Percentiles rank a stretch among this genome's conserved stretches.
Evolutionary conservation across 192 early-diverging fungal genomes (phyloP).

Genomic region (Phlyctochytrium bullatum): DNA sequence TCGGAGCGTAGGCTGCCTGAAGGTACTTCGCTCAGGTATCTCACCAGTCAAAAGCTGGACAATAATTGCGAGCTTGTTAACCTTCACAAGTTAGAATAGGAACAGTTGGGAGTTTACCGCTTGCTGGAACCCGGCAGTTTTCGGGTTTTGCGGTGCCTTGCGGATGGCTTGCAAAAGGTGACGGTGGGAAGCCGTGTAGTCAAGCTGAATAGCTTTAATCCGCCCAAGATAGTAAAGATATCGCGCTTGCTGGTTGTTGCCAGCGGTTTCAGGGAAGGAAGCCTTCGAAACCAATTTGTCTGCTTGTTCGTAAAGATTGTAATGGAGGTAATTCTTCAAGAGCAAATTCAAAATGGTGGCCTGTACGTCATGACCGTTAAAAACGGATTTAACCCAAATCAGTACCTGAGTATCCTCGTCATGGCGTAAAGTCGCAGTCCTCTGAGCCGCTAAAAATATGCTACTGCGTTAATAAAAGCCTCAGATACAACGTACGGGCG

Average conservation of each 20-base stretch:
- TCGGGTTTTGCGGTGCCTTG: conserved; percentile 82
- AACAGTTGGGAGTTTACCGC: conserved; percentile 50
- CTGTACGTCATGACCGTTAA: conserved; percentile 25
- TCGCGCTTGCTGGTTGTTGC: conserved; percentile 90
- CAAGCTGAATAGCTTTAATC: conserved; percentile 97
- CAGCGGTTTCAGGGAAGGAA: conserved; percentile 81
- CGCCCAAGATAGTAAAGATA: conserved; percentile 95
- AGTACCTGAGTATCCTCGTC: conserved; percentile 85
- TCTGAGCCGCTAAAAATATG: conserved; percentile 74
- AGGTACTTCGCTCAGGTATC: conserved; percentile 92
- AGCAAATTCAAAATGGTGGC: conserved; percentile 88
- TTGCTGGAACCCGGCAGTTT: conserved; percentile 94
- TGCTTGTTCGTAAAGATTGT: conserved; percentile 97
- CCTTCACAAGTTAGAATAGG: conserved; percentile 38
- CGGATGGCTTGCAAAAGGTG: conserved; percentile 91
- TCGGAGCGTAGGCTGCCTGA: conserved; percentile 80
- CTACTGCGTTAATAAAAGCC: conserved; percentile 26
- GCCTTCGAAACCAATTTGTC: conserved; percentile 94
- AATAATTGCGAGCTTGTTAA: conserved; percentile 92
- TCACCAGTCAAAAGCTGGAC: conserved; percentile 99
- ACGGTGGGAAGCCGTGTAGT: conserved; percentile 89
- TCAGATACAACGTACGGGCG: conserved; percentile 55
- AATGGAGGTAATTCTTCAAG: conserved; percentile 88
- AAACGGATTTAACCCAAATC: conserved; percentile 2
- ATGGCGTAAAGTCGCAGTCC: conserved; percentile 86